These are phyloP conservation scores for Exophiala calicioides DNA, from an alignment of 2,329 filamentous ascomycete species.

Conservation along the genomic window DNA sequence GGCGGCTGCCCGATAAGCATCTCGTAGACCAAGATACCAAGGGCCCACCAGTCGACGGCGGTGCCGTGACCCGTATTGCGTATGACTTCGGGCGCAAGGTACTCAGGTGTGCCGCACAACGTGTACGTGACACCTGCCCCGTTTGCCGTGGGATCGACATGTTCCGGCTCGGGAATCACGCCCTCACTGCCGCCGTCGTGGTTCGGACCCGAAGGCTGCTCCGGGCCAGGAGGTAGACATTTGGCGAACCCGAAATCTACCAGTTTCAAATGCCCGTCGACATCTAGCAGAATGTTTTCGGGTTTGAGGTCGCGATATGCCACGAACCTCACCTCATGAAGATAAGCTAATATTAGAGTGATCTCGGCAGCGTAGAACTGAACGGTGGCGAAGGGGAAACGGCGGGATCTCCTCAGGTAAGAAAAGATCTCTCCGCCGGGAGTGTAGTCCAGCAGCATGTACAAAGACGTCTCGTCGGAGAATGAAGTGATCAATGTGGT, in stretches of 20 bases:
- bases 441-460: slow-evolving; percentile 64
- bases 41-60: slow-evolving; percentile 70
- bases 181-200: slow-evolving; percentile 7
- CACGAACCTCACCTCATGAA: slow-evolving; percentile 64
- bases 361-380: slow-evolving; percentile 69
- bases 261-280: slow-evolving; percentile 65
- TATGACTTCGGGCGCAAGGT: slow-evolving; percentile 68
- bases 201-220: slow-evolving; percentile 14
- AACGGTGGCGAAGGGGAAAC: slow-evolving; percentile 61
- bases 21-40: slow-evolving; percentile 67
- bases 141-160: slow-evolving; percentile 22
- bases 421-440: slow-evolving; percentile 68
- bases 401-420: slow-evolving; percentile 61
- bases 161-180: slow-evolving; percentile 14
- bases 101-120: slow-evolving; percentile 67
- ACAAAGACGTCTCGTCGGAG: slow-evolving; percentile 61
- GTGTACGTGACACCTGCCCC: slow-evolving; percentile 56
- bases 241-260: slow-evolving; percentile 71
- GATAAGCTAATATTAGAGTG: slow-evolving; percentile 63
- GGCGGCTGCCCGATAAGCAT: slow-evolving; percentile 68
- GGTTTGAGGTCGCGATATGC: slow-evolving; percentile 68
- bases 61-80: slow-evolving; percentile 65
- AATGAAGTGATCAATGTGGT: slow-evolving; percentile 66
- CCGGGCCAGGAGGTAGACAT: slow-evolving; percentile 49
- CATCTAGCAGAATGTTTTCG: slow-evolving; percentile 69